Evolutionary conservation across 441 rosid genomes (phyloP).

Genomic region (Eruca vesicaria): DNA sequence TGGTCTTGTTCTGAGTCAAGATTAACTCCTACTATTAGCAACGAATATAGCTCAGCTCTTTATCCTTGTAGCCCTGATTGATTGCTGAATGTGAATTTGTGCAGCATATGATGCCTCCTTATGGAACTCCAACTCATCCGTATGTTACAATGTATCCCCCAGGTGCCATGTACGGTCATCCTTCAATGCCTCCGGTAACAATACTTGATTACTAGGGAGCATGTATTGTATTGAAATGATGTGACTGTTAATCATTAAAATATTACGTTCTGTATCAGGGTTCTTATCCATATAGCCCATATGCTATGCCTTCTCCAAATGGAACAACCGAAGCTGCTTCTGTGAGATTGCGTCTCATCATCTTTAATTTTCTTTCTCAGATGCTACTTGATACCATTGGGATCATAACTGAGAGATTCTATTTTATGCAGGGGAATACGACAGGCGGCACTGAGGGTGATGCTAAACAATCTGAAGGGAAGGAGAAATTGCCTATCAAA

Average conservation of each 20-base stretch:
- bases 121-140: conserved; percentile 90
- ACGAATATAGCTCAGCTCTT: neutral
- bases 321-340: too few relatives aligned
- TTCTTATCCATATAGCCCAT: too few relatives aligned
- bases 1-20: neutral
- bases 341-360: conserved; percentile 45
- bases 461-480: conserved; percentile 69
- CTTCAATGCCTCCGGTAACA: conserved; percentile 55
- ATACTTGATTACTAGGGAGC: neutral
- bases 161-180: conserved; percentile 90
- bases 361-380: conserved; percentile 15
- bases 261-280: too few relatives aligned
- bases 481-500: conserved; percentile 91
- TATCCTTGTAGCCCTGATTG: neutral
- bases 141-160: conserved; percentile 97
- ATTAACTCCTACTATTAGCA: neutral
- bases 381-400: neutral
- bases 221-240: too few relatives aligned
- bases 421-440: conserved; percentile 63
- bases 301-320: too few relatives aligned
- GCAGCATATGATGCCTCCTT: conserved; percentile 96
- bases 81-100: conserved; percentile 11
- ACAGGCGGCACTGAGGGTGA: conserved; percentile 70
- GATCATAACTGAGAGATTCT: neutral
- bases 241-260: too few relatives aligned